Evolutionary conservation across 768 basidiomycete species (phyloP).

Genomic region (Trametes meyenii): DNA sequence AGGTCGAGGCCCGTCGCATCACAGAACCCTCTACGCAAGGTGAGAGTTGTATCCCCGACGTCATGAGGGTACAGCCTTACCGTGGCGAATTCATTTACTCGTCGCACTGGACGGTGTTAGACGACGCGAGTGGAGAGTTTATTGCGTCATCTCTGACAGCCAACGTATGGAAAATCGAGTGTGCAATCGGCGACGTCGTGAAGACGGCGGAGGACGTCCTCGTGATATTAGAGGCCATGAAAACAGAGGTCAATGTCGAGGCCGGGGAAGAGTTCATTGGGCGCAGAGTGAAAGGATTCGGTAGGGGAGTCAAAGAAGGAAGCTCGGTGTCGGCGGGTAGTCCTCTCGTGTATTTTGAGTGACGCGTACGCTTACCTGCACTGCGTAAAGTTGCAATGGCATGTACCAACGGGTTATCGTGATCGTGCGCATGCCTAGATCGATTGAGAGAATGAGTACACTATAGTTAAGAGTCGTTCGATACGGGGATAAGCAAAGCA

Average conservation of each 20-base stretch:
- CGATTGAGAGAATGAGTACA: too few relatives aligned
- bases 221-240: constrained; percentile 65
- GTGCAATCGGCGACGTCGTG: constrained; percentile 46
- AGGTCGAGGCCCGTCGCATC: constrained; percentile 3
- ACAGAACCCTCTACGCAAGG: background rate
- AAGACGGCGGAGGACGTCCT: constrained; percentile 45
- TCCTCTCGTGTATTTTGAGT: constrained; percentile 41
- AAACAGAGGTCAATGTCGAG: constrained; percentile 57
- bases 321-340: constrained; percentile 51
- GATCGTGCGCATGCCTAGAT: too few relatives aligned
- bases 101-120: background rate
- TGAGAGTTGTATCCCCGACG: background rate
- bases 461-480: too few relatives aligned
- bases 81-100: too few relatives aligned
- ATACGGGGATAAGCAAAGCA: too few relatives aligned
- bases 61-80: background rate
- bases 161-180: constrained; percentile 54
- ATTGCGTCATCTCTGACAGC: constrained; percentile 43
- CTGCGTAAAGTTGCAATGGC: too few relatives aligned
- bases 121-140: background rate
- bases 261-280: constrained; percentile 51
- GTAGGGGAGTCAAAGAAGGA: constrained; percentile 46
- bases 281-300: constrained; percentile 43
- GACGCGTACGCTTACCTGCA: background rate
- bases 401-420: too few relatives aligned